phyloP scores from a whole-genome alignment of 495 filamentous ascomycete genomes.

The Rhypophila decipiens region DNA sequence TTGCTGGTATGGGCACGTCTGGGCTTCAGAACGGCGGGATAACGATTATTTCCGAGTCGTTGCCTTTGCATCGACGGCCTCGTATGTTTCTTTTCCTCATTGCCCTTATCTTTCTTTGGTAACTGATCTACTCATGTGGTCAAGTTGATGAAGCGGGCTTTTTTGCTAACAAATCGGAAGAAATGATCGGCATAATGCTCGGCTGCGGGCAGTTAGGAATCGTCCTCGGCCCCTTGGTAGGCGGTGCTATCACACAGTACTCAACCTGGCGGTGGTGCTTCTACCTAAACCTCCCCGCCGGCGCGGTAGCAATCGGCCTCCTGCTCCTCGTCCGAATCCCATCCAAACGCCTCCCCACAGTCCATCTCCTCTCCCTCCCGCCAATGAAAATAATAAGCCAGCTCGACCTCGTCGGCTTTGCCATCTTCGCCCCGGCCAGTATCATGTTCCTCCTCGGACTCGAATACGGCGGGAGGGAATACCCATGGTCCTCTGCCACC shows the following conservation, averaged over 20 bases:
- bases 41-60: constrained; percentile 24
- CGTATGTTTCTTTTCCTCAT: too few species aligned
- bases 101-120: too few species aligned
- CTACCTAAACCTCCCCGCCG: constrained; percentile 65
- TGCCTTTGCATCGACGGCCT: constrained; percentile 33
- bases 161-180: constrained; percentile 49
- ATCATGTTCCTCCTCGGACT: constrained; percentile 66
- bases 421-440: constrained; percentile 59
- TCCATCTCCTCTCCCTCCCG: too few species aligned
- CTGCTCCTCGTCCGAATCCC: constrained; percentile 50
- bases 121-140: too few species aligned
- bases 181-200: constrained; percentile 60
- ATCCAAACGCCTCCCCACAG: constrained; percentile 32
- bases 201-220: constrained; percentile 59
- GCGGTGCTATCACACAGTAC: constrained; percentile 44
- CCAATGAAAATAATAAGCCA: constrained; percentile 28
- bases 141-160: too few species aligned
- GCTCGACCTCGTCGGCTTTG: constrained; percentile 59
- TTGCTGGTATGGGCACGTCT: constrained; percentile 46
- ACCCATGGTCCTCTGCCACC: constrained; percentile 53
- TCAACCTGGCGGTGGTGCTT: constrained; percentile 60
- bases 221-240: constrained; percentile 59
- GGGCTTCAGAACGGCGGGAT: constrained; percentile 31
- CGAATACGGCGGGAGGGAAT: constrained; percentile 68
- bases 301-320: constrained; percentile 53